Evolutionary conservation across 495 filamentous ascomycete genomes (phyloP), one percentile per base, ranked within the genome.

Genomic region (Wilcoxina mikolae): DNA sequence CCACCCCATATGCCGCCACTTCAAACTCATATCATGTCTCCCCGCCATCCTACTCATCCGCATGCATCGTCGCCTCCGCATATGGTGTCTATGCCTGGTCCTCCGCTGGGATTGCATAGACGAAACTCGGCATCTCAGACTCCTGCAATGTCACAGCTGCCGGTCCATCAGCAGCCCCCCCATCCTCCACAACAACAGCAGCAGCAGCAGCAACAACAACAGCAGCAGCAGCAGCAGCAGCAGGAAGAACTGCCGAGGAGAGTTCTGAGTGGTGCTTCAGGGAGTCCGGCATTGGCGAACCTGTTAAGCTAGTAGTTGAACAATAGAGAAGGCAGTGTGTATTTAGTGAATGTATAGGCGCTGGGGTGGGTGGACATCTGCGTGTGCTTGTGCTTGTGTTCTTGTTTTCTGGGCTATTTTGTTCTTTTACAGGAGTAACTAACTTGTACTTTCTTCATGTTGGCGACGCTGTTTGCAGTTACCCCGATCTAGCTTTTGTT

Each of bases 271-370:
- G 59, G 58, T 22, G 64, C 64, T 41, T 66, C 63, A 31, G 63
- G 59, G 55, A 66, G 63, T 33, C 63, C 64, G 11, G 63, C 64
- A 23, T 55, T 66, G 39, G 64, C 64, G 31, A 66, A 66, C 60
- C 55, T 66, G 39, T 57, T 66, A 43, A 58, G 57, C 39, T 66
- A 60, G 53, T 38, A 38, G n/a, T n/a, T n/a, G n/a, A n/a, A n/a
- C n/a, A n/a, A n/a, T n/a, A n/a, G n/a, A n/a, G n/a, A n/a, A n/a
- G n/a, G n/a, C n/a, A n/a, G n/a, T n/a, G n/a, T n/a, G n/a, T n/a
- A n/a, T n/a, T n/a, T n/a, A n/a, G n/a, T n/a, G n/a, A n/a, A n/a
- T n/a, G n/a, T n/a, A n/a, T n/a, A n/a, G n/a, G n/a, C n/a, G n/a
- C n/a, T n/a, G n/a, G n/a, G n/a, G n/a, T n/a, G n/a, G n/a, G n/a